Conservation (phyloP, 1,139 yeast genomes). For the Hyphopichia wangnamkhiaoensis region DNA sequence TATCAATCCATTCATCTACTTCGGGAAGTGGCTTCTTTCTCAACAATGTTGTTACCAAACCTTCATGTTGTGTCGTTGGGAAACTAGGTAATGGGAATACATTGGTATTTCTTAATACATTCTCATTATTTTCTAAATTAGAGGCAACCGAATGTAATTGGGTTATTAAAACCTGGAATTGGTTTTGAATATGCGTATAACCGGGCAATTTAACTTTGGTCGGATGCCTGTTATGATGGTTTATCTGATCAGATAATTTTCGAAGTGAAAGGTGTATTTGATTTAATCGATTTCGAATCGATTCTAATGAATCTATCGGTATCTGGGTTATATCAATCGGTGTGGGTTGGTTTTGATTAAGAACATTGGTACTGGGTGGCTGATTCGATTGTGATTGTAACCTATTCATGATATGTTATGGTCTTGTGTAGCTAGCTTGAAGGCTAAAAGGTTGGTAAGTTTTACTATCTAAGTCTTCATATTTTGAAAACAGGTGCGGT, state of each 20-base stretch:
- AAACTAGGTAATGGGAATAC: conserved; percentile 82
- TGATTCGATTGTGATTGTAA: conserved; percentile 2
- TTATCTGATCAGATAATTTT: conserved; percentile 45
- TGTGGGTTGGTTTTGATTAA: conserved; percentile 3
- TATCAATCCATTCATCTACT: conserved; percentile 80
- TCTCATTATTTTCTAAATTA: conserved; percentile 63
- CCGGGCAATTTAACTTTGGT: conserved; percentile 40
- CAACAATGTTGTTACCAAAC: conserved; percentile 75
- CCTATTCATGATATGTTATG: conserved; percentile 1
- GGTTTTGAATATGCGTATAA: conserved; percentile 61
- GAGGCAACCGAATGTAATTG: conserved; percentile 76
- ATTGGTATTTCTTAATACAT: conserved; percentile 62
- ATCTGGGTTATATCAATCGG: conserved; percentile 19
- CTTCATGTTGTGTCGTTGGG: conserved; percentile 83
- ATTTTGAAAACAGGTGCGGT: too few species aligned
- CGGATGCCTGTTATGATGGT: conserved; percentile 42
- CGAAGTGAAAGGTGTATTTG: conserved; percentile 48
- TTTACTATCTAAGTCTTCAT: too few species aligned
- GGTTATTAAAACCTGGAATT: conserved; percentile 77
- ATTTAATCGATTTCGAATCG: conserved; percentile 43
- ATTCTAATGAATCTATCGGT: conserved; percentile 44
- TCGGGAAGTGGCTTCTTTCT: conserved; percentile 89
- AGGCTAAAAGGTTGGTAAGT: too few species aligned
- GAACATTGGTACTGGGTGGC: not conserved
- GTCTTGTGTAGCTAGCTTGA: not conserved